phyloP scores from a whole-genome alignment of 257 asterid species.

The Solanum megistacrolobum region DNA sequence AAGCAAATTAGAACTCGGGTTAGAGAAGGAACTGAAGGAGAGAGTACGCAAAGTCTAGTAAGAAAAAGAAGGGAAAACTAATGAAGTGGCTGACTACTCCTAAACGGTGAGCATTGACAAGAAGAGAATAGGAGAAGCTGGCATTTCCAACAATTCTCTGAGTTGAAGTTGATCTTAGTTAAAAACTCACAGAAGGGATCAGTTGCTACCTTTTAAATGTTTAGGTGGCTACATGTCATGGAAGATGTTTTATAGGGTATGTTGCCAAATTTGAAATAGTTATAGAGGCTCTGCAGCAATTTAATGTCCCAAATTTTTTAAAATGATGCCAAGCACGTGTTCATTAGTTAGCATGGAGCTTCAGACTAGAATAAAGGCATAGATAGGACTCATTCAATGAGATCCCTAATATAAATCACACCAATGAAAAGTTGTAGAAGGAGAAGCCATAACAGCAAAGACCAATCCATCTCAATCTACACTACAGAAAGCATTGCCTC shows the following conservation, averaged over 20 bases:
- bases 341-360: not conserved
- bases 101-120: not conserved
- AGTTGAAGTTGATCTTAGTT: not conserved
- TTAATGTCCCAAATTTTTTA: not conserved
- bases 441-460: not conserved
- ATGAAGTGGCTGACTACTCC: not conserved
- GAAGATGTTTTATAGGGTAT: not conserved
- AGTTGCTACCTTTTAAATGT: not conserved
- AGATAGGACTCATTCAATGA: not conserved
- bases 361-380: not conserved
- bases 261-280: not conserved
- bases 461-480: not conserved
- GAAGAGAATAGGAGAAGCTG: not conserved
- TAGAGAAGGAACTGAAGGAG: not conserved
- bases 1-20: not conserved
- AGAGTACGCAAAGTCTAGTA: not conserved
- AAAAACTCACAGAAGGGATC: not conserved
- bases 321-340: not conserved
- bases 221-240: not conserved
- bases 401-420: not conserved
- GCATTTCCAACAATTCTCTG: not conserved
- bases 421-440: not conserved
- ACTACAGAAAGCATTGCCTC: not conserved
- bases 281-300: not conserved
- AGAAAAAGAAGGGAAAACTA: not conserved